Conservation (phyloP, 352 stramenopile genomes). For the Phytophthora constricta region DNA sequence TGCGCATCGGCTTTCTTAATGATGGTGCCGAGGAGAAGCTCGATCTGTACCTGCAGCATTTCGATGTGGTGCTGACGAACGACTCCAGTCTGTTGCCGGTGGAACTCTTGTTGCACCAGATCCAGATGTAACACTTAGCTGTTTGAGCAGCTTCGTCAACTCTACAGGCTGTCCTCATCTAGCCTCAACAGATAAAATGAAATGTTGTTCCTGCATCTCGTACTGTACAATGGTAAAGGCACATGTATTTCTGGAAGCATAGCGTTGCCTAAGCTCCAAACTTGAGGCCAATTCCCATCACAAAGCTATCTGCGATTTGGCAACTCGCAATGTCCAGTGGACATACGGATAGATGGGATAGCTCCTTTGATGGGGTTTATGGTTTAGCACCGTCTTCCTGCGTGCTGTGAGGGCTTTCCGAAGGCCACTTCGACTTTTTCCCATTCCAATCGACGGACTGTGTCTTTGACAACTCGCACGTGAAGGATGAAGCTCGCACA, state of each 20-base stretch:
- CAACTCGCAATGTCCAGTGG: too few species aligned
- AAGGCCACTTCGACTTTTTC: not conserved
- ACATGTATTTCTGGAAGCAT: not conserved
- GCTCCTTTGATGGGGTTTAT: not conserved
- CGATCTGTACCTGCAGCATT: conserved; percentile 62
- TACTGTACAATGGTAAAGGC: not conserved
- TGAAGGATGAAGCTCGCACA: conserved; percentile 30
- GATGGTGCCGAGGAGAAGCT: conserved; percentile 60
- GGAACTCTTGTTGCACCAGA: conserved; percentile 65
- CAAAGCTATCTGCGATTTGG: not conserved
- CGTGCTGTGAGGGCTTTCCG: not conserved
- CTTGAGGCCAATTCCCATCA: not conserved
- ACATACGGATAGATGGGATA: not conserved
- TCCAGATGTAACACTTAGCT: conserved; percentile 35
- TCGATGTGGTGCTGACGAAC: conserved; percentile 83
- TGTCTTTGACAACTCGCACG: not conserved
- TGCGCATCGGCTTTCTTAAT: conserved; percentile 79
- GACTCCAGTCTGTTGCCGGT: conserved; percentile 69
- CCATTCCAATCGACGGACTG: not conserved
- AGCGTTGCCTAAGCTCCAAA: not conserved
- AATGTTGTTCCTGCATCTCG: not conserved
- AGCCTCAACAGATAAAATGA: not conserved
- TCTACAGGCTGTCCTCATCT: not conserved
- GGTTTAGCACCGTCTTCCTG: too few species aligned
- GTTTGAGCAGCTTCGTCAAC: not conserved